Evolutionary conservation across 2,329 filamentous ascomycete species (phyloP).

Genomic region (Gaeumannomyces sp.): DNA sequence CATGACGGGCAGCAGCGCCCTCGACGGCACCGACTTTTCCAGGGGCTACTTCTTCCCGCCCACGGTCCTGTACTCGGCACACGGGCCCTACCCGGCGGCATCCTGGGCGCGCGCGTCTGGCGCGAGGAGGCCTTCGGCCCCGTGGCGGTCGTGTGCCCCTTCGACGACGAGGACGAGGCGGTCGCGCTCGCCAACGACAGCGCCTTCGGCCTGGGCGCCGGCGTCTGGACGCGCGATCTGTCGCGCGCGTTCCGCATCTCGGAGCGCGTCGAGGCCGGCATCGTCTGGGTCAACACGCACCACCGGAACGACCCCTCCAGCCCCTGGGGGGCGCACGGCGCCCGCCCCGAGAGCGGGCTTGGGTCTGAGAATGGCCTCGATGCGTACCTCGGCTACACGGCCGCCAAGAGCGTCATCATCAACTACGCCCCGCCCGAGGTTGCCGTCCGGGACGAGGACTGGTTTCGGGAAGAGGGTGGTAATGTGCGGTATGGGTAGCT

Average conservation of each 20-base stretch:
- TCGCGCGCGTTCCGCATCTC: conserved; percentile 68
- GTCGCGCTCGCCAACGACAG: conserved; percentile 66
- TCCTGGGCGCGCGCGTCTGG: conserved; percentile 68
- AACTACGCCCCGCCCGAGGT: conserved; percentile 58
- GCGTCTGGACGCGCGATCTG: conserved; percentile 69
- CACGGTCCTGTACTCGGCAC: conserved; percentile 60
- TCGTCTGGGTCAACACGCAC: conserved; percentile 54
- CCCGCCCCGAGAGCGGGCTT: conserved; percentile 56
- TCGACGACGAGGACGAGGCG: conserved; percentile 68
- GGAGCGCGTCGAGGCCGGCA: conserved; percentile 62
- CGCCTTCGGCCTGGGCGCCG: conserved; percentile 71
- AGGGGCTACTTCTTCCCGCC: conserved; percentile 72
- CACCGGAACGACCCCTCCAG: conserved; percentile 67
- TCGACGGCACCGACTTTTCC: conserved; percentile 46
- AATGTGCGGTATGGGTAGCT: conserved; percentile 54
- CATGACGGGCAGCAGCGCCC: conserved; percentile 37
- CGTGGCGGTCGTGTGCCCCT: conserved; percentile 68
- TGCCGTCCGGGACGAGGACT: conserved; percentile 49
- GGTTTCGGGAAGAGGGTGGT: conserved; percentile 56
- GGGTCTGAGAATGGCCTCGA: conserved; percentile 69
- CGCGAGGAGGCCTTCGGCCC: conserved; percentile 80
- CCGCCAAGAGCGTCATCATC: conserved; percentile 60
- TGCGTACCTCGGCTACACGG: conserved; percentile 53
- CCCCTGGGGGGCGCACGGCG: conserved; percentile 56
- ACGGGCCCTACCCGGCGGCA: too few relatives aligned